Evolutionary conservation across 257 asterid species (phyloP).

Genomic region (Striga asiatica): DNA sequence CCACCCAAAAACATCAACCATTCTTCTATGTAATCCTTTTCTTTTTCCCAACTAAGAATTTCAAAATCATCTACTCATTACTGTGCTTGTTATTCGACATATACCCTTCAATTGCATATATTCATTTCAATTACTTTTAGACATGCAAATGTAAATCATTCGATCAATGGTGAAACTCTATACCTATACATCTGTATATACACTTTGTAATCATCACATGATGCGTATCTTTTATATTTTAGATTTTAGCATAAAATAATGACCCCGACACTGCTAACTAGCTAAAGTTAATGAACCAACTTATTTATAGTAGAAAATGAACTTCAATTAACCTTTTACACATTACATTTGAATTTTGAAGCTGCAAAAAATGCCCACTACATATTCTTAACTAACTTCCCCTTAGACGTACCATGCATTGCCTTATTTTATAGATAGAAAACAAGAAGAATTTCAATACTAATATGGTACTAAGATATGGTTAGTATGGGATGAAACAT

Average conservation of each 20-base stretch:
- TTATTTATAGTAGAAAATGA: not conserved
- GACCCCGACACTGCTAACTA: not conserved
- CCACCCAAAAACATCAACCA: not conserved
- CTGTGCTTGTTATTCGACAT: not conserved
- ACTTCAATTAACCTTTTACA: not conserved
- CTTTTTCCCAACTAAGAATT: not conserved
- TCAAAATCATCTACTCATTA: not conserved
- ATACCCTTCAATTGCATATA: not conserved
- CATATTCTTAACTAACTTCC: not conserved
- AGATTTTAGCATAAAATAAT: not conserved
- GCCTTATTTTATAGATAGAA: not conserved
- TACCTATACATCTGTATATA: not conserved
- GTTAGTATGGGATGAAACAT: not conserved
- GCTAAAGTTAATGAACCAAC: not conserved
- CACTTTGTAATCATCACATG: not conserved
- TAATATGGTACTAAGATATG: not conserved
- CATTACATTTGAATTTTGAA: not conserved
- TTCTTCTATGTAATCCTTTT: not conserved
- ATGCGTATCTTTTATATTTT: not conserved
- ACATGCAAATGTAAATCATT: not conserved
- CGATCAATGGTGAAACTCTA: not conserved
- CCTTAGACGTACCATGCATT: not conserved
- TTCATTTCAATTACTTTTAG: not conserved
- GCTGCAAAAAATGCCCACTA: not conserved
- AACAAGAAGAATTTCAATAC: slow-evolving; percentile 1